phyloP scores from a whole-genome alignment of 371 early-diverging fungal species.

The Apophysomyces elegans region DNA sequence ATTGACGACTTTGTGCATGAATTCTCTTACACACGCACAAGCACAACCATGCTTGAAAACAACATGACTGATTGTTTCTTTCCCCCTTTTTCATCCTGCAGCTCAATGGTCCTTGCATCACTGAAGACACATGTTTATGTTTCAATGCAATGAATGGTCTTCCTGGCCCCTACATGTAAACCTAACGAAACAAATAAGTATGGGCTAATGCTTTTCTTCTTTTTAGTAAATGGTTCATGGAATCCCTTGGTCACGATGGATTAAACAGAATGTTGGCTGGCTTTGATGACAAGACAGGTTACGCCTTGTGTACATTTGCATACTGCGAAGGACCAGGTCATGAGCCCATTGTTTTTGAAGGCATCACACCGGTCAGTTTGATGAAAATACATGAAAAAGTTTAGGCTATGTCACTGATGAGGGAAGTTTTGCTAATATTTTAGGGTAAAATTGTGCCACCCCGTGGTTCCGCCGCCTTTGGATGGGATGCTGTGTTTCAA shows the following conservation, averaged over 20 bases:
- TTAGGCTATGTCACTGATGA: neutral
- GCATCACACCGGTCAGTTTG: constrained; percentile 67
- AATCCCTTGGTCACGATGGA: constrained; percentile 78
- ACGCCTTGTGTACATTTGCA: constrained; percentile 92
- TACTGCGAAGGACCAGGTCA: constrained; percentile 82
- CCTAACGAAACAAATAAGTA: constrained; percentile 8
- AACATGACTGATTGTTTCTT: too few species aligned
- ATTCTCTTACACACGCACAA: too few species aligned
- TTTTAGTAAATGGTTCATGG: constrained; percentile 92
- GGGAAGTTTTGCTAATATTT: neutral
- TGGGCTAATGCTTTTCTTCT: neutral
- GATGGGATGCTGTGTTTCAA: constrained; percentile 96
- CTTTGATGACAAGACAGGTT: constrained; percentile 85
- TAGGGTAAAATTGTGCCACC: constrained; percentile 88
- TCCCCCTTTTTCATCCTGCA: constrained; percentile 22
- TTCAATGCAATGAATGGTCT: constrained; percentile 93
- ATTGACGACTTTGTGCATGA: too few species aligned
- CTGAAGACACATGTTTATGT: constrained; percentile 94
- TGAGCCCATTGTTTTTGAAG: constrained; percentile 92
- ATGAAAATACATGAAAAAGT: neutral
- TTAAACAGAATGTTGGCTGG: constrained; percentile 85
- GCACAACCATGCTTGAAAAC: too few species aligned
- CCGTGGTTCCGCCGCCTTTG: constrained; percentile 87
- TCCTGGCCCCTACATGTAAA: constrained; percentile 88
- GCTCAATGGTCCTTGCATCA: constrained; percentile 85